Evolutionary conservation across 2,329 filamentous ascomycete genomes (phyloP).

Genomic region (Thyridium curvatum): DNA sequence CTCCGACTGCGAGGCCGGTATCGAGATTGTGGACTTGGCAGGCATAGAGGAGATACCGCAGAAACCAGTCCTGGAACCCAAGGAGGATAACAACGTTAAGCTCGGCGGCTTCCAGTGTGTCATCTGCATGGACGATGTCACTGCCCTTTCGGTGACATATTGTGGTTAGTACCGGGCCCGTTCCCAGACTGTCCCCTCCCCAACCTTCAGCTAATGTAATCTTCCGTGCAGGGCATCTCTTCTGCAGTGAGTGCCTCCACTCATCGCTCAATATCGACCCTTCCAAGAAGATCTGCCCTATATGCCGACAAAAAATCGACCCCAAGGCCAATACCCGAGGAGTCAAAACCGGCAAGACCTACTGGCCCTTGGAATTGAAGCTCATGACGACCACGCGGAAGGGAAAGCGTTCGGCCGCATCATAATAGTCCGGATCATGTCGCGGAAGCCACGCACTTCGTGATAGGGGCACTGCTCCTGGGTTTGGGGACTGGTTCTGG

Average conservation of each 20-base stretch:
- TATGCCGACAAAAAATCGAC: conserved; percentile 56
- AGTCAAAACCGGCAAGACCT: conserved; percentile 39
- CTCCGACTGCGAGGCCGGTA: conserved; percentile 12
- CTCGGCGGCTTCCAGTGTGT: conserved; percentile 56
- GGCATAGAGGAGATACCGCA: conserved; percentile 35
- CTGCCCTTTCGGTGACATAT: conserved; percentile 54
- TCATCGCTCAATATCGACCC: conserved; percentile 51
- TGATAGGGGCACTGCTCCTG: too few species aligned
- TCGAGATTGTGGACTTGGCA: conserved; percentile 30
- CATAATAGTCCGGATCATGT: background rate
- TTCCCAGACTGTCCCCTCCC: background rate
- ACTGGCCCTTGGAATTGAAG: conserved; percentile 56
- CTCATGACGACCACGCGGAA: conserved; percentile 50
- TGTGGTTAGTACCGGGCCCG: conserved; percentile 47
- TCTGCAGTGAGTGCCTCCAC: conserved; percentile 57
- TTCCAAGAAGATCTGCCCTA: conserved; percentile 53
- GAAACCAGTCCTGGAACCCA: conserved; percentile 15
- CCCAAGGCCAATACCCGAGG: conserved; percentile 21
- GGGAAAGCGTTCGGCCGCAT: conserved; percentile 34
- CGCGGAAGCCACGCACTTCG: too few species aligned
- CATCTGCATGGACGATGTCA: conserved; percentile 60
- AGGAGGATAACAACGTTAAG: conserved; percentile 43
- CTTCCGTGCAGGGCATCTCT: conserved; percentile 51
- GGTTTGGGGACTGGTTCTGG: too few species aligned
- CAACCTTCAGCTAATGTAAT: background rate